Evolutionary conservation across 2,329 filamentous ascomycete species (phyloP), one percentile per base, ranked within the genome.

Genomic region (Pyrenophora tritici-repentis): DNA sequence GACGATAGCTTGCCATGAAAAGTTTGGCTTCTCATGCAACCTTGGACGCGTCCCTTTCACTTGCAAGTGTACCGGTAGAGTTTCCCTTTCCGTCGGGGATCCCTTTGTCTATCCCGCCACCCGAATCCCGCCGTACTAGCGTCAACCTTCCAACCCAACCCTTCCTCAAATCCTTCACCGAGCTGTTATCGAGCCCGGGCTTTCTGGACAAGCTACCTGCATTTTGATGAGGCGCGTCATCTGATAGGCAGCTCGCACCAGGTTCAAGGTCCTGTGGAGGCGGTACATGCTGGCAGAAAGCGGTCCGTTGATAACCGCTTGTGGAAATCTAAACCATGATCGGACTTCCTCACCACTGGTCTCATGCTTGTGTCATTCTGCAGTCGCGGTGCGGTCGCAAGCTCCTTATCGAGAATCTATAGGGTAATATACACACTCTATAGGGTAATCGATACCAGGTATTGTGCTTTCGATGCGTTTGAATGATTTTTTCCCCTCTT

Each of bases 361-460:
- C 59, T 48, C 53, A 51, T 61, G 59, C 53, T 59, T 52, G 56
- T 65, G 62, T 67, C 65, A 63, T 66, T 57, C 52, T 55, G 55
- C 53, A 50, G 57, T 58, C 52, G 55, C 51, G 50, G 44, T 49
- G 55, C 47, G 47, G 42, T 47, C 53, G 58, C 47, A 55, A 56
- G 48, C 46, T 37, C 56, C 62, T 65, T 67, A 68, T 67, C 62
- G 62, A 60, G 55, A 61, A 63, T 53, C 51, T 69, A 70, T 70
- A 63, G 67, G 67, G 66, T 70, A 70, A 71, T 67, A 56, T 31
- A 13, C 44, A 42, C 48, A 56, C 56, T 50, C 60, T 70, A 71
- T 70, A 68, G 67, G 68, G 68, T 72, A 72, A 72, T 68, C 48
- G 55, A 66, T 63, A 65, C 59, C 45, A 55, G 46, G 48, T 51